Conservation (phyloP, 2,329 filamentous ascomycete genomes). For the Didymella pinodella region DNA sequence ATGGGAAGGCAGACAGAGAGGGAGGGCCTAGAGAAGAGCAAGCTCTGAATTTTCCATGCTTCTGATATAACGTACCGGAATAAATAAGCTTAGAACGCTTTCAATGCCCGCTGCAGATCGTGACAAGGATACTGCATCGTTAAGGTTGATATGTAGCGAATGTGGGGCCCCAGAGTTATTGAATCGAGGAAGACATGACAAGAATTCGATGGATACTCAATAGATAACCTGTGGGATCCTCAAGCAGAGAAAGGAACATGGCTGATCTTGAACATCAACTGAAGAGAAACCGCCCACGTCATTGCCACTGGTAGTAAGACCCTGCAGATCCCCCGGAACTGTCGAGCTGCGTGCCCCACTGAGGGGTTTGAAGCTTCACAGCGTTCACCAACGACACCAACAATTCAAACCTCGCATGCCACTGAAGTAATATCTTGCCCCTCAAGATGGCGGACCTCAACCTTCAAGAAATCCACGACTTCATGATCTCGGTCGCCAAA, state of each 20-base stretch:
- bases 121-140: not conserved
- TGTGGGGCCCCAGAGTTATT: conserved; percentile 15
- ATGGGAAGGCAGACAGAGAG: conserved; percentile 31
- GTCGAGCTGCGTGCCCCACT: conserved; percentile 14
- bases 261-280: not conserved
- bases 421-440: not conserved
- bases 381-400: not conserved
- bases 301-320: conserved; percentile 5
- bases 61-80: not conserved
- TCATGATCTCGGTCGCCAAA: conserved; percentile 56
- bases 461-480: conserved; percentile 59
- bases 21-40: conserved; percentile 31
- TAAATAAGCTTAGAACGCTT: not conserved
- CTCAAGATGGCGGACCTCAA: conserved; percentile 49
- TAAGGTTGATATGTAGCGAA: conserved; percentile 5
- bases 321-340: conserved; percentile 18
- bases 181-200: not conserved
- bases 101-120: not conserved
- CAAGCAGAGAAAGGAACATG: not conserved
- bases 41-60: conserved; percentile 21
- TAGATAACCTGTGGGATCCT: not conserved
- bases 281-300: not conserved
- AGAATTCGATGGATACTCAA: not conserved
- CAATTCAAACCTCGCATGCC: conserved; percentile 2
- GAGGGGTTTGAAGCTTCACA: conserved; percentile 21